Evolutionary conservation across 2,329 filamentous ascomycete genomes (phyloP).

Genomic region (Talaromyces verruculosus): DNA sequence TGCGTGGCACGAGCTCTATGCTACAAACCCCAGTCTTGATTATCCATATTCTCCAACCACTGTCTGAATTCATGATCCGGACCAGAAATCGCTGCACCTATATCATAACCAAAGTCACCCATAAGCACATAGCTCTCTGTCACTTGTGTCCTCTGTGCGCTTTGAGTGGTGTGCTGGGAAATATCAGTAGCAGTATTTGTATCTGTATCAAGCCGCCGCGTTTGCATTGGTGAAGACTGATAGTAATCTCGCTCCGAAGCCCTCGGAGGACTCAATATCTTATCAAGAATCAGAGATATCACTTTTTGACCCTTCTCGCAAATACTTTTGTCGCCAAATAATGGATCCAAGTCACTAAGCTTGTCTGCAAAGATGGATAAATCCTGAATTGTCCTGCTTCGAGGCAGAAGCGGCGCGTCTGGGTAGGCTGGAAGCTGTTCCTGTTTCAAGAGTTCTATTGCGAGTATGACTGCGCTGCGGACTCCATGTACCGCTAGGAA

Average conservation of each 20-base stretch:
- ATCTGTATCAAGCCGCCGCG: no score
- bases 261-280: conserved; percentile 6
- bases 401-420: neutral
- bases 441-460: neutral
- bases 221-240: neutral
- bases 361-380: conserved; percentile 4
- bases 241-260: neutral
- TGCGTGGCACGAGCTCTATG: neutral
- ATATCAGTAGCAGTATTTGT: neutral
- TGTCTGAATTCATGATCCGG: conserved; percentile 4
- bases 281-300: neutral
- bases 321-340: neutral
- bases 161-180: neutral
- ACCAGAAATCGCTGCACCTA: neutral
- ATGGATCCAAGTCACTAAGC: neutral
- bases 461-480: neutral
- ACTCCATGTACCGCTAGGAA: neutral
- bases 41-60: neutral
- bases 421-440: neutral
- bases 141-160: neutral
- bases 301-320: neutral
- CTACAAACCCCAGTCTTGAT: neutral
- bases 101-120: neutral
- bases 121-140: neutral
- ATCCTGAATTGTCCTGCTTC: conserved; percentile 1